Conservation (phyloP, 768 basidiomycete genomes). For the Xerocomellus chrysenteron region DNA sequence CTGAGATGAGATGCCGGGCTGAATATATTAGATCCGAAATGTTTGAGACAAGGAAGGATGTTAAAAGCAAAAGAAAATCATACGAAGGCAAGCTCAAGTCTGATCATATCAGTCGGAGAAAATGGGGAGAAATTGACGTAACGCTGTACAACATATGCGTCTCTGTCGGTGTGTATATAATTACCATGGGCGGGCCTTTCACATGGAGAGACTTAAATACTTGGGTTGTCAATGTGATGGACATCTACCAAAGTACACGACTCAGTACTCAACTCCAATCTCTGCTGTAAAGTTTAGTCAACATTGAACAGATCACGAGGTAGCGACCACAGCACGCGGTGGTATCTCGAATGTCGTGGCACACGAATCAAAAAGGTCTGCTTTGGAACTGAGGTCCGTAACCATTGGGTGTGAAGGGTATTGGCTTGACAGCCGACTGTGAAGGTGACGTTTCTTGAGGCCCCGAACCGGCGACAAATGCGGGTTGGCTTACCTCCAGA, state of each 20-base stretch:
- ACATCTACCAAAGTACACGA: neutral
- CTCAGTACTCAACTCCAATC: neutral
- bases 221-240: neutral
- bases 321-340: slow-evolving; percentile 38
- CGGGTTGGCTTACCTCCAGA: slow-evolving; percentile 58
- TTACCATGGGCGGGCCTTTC: neutral
- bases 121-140: no score
- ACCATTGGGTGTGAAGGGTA: slow-evolving; percentile 72
- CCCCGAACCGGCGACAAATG: neutral
- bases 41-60: no score
- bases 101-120: no score
- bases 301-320: slow-evolving; percentile 4
- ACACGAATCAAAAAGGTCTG: slow-evolving; percentile 59
- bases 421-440: slow-evolving; percentile 45
- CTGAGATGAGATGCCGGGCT: no score
- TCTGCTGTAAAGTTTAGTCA: neutral
- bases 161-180: no score
- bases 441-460: slow-evolving; percentile 5
- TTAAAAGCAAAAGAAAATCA: no score
- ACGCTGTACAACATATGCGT: neutral
- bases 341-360: slow-evolving; percentile 64
- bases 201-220: neutral
- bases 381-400: slow-evolving; percentile 57
- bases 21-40: no score
- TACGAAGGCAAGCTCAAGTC: no score